Conservation (phyloP, 176 grass and related monocot genomes). For the Oryza officinalis region DNA sequence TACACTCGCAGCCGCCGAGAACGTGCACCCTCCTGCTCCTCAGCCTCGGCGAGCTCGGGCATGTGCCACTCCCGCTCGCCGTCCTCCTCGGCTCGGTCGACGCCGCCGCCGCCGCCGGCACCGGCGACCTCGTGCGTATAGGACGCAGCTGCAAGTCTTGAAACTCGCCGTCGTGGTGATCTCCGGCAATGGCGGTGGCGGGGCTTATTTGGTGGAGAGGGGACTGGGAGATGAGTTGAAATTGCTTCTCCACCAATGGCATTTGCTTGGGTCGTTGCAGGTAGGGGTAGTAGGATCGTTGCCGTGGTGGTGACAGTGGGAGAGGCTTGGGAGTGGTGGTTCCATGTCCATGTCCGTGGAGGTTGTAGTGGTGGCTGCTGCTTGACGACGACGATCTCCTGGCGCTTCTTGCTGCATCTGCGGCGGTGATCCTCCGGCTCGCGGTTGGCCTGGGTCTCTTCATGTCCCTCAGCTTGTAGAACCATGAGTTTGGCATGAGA, state of each 20-base stretch:
- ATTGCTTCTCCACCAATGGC: background rate
- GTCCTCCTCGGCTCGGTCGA: background rate
- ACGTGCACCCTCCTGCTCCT: constrained; percentile 39
- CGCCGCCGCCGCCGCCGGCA: background rate
- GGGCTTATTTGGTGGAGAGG: constrained; percentile 20
- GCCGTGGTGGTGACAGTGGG: background rate
- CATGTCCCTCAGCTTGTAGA: constrained; percentile 62
- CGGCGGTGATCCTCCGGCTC: constrained; percentile 6
- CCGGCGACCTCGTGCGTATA: constrained; percentile 39
- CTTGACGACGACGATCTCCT: constrained; percentile 21
- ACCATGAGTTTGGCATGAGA: constrained; percentile 59
- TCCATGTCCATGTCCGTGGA: constrained; percentile 4
- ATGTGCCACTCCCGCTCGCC: background rate
- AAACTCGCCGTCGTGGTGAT: background rate
- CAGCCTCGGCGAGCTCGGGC: constrained; percentile 45
- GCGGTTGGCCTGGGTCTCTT: constrained; percentile 33
- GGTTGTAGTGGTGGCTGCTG: constrained; percentile 20
- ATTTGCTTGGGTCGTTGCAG: constrained; percentile 9
- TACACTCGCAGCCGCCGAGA: background rate
- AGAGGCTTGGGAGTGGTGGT: constrained; percentile 41
- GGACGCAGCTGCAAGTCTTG: constrained; percentile 40
- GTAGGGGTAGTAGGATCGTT: constrained; percentile 45
- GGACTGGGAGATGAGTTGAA: background rate
- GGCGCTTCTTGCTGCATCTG: background rate
- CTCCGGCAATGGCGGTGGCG: background rate